Conservation (phyloP, 2,329 filamentous ascomycete genomes). For the Metarhizium rileyi region DNA sequence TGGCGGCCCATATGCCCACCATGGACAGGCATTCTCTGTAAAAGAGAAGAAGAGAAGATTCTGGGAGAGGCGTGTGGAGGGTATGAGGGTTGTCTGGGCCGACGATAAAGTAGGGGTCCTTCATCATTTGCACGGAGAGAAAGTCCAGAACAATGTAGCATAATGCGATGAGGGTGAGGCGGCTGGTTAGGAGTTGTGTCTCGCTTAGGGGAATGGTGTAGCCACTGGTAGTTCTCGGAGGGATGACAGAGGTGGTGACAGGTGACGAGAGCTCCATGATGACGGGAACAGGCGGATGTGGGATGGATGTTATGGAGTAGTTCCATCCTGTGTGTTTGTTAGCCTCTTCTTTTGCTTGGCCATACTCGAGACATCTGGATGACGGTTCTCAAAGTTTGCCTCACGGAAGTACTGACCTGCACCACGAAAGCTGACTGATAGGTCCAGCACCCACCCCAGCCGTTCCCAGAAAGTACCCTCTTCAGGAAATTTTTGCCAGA, state of each 20-base stretch:
- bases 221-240: slow-evolving; percentile 33
- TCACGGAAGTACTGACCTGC: slow-evolving; percentile 35
- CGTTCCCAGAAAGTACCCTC: slow-evolving; percentile 37
- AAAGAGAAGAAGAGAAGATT: slow-evolving; percentile 33
- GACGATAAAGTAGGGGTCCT: slow-evolving; percentile 68
- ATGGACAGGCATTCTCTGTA: slow-evolving; percentile 50
- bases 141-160: slow-evolving; percentile 62
- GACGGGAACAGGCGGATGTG: slow-evolving; percentile 32
- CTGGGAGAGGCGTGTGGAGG: slow-evolving; percentile 32
- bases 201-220: slow-evolving; percentile 33
- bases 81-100: slow-evolving; percentile 30
- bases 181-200: slow-evolving; percentile 33
- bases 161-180: slow-evolving; percentile 36
- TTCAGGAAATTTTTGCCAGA: slow-evolving; percentile 51
- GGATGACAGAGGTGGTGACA: slow-evolving; percentile 32
- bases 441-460: slow-evolving; percentile 45
- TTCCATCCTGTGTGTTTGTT: slow-evolving; percentile 44
- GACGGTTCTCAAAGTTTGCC: no score
- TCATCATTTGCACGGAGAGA: slow-evolving; percentile 57
- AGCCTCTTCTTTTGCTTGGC: not conserved
- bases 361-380: not conserved
- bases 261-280: slow-evolving; percentile 22
- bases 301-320: slow-evolving; percentile 40
- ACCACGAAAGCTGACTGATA: slow-evolving; percentile 44
- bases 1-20: slow-evolving; percentile 45